Evolutionary conservation across 75 land plant species (phyloP).

Genomic region (Ceratopteris richardii): DNA sequence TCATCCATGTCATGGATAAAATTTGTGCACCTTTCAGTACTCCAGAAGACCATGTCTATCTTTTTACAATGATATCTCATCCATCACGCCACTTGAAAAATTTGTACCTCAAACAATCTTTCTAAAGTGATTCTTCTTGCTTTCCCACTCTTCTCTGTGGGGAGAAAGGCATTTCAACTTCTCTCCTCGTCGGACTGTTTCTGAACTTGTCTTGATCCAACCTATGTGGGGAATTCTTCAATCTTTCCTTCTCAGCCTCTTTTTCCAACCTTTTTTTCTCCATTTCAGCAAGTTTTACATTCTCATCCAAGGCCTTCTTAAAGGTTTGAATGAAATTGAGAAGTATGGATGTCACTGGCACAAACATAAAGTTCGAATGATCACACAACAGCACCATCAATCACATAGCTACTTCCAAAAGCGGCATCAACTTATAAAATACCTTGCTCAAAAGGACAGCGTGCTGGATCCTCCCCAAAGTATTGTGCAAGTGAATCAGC

Average conservation of each 20-base stretch:
- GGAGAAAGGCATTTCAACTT: background rate
- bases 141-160: background rate
- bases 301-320: constrained; percentile 81
- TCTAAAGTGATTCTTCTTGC: no score
- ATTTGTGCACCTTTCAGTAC: no score
- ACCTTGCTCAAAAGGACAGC: constrained; percentile 99
- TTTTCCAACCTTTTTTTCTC: constrained; percentile 87
- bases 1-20: no score
- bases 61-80: no score
- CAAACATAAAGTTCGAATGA: no score
- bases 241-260: constrained; percentile 41
- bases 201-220: constrained; percentile 7
- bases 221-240: constrained; percentile 15
- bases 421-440: background rate
- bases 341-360: constrained; percentile 60
- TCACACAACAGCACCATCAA: no score
- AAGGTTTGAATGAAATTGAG: constrained; percentile 71
- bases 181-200: background rate
- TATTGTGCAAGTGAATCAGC: constrained; percentile 80
- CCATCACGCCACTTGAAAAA: no score
- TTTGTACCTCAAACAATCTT: no score
- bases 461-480: constrained; percentile 90
- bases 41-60: no score
- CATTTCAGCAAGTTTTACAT: constrained; percentile 62
- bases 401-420: no score